Base-by-base conservation (phyloP, 257 asterid genomes). In the Ophiorrhiza pumila region DNA sequence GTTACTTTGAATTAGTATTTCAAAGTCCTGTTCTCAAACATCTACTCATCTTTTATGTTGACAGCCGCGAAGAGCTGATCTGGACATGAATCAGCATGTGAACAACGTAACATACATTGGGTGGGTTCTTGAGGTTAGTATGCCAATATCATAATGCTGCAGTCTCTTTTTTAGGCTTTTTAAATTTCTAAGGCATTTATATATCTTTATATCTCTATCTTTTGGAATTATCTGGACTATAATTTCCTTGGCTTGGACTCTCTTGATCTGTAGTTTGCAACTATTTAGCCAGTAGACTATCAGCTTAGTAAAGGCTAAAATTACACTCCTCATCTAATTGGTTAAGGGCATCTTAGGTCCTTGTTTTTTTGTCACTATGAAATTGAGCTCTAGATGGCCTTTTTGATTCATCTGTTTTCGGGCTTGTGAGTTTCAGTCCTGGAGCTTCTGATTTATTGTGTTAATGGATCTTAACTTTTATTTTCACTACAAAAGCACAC, bases 21-120 rank as follows among this genome's bases (percentile, higher is more conserved):
- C 60, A 64, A 53, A 68, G 29, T 42, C 34, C 13, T 2, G 22
- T 32, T 32, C 76, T 45, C 41, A 72, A 12, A 22, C 41, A 41
- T 23, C 49, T 69, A 53, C 13, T 7, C 27, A 12, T 49, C 6
- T 39, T 62, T 39, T 58, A 62, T 9, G 20, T 23, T 81, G 34
- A 73, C 93, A 93, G 98, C 96, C 98, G 22, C 85, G 97, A 81
- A 87, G 96, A 87, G 92, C 90, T 74, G 98, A 93, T 83, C 80
- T 93, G 76, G 98, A 93, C 82, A 91, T 91, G 98, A 91, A 93
- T 82, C 97, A 84, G 73, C 98, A 93, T 56, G 94, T 93, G 61
- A 93, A 93, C 85, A 93, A 93, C 63, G 98, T 93, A 60, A 71
- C 98, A 63, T 93, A 93, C 89, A 91, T 93, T 56, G 98, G 97